phyloP scores from a whole-genome alignment of 495 filamentous ascomycete species.

The Penicillium angulare region DNA sequence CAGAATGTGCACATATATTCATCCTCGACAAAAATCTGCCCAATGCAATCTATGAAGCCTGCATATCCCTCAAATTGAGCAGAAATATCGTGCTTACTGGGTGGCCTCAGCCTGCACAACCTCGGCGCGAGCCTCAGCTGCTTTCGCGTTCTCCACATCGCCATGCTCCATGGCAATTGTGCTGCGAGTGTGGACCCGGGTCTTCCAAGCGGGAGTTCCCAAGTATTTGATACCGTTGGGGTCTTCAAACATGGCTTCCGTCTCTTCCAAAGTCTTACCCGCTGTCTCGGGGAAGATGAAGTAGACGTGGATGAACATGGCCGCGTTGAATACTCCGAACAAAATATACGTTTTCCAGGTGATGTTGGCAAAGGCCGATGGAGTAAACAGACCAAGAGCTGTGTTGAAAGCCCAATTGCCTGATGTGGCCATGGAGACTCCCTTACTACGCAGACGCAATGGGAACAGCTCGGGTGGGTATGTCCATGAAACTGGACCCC shows the following conservation, averaged over 20 bases:
- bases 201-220: slow-evolving; percentile 73
- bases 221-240: slow-evolving; percentile 57
- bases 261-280: slow-evolving; percentile 74
- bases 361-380: slow-evolving; percentile 66
- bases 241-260: slow-evolving; percentile 66
- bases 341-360: slow-evolving; percentile 70
- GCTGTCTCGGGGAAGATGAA: slow-evolving; percentile 79
- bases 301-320: slow-evolving; percentile 67
- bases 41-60: no score
- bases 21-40: no score
- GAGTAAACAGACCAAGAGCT: slow-evolving; percentile 71
- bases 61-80: no score
- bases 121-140: neutral
- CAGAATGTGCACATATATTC: no score
- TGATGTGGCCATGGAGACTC: slow-evolving; percentile 58
- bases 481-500: slow-evolving; percentile 59
- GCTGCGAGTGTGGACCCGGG: slow-evolving; percentile 26
- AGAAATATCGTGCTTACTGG: no score
- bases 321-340: slow-evolving; percentile 69
- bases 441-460: slow-evolving; percentile 55
- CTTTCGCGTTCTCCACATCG: slow-evolving; percentile 13
- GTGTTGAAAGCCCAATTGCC: slow-evolving; percentile 75
- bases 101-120: neutral
- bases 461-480: slow-evolving; percentile 63
- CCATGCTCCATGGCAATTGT: slow-evolving; percentile 19